A percentile compares a stretch with the other conserved stretches of the same genome.
These are phyloP conservation scores for Clonostachys rhizophaga DNA, from an alignment of 2,329 filamentous ascomycete genomes.

Conservation along the genomic window DNA sequence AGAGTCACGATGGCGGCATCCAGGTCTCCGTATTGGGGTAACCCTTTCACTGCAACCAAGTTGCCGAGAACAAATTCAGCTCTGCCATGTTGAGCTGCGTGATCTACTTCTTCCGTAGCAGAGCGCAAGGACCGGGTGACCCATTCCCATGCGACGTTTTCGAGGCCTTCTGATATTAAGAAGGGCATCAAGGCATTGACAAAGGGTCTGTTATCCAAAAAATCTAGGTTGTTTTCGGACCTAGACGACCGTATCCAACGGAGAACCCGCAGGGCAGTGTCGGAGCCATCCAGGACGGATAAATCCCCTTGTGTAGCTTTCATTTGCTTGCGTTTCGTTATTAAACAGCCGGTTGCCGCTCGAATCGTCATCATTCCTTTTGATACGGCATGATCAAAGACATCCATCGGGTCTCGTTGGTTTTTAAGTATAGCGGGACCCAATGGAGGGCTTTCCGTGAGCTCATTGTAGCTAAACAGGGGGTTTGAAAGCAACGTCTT, in stretches of 20 bases:
- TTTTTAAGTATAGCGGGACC: constrained; percentile 2
- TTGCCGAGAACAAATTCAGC: constrained; percentile 25
- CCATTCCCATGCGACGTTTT: constrained; percentile 50
- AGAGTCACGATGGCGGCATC: constrained; percentile 45
- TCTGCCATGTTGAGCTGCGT: constrained; percentile 9
- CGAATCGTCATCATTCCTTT: constrained; percentile 50
- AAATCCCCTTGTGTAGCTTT: constrained; percentile 7
- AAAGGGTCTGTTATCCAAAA: constrained; percentile 32
- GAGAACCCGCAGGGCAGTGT: constrained; percentile 35
- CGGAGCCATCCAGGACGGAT: constrained; percentile 4
- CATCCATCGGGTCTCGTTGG: constrained; percentile 39
- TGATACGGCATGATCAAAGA: constrained; percentile 52
- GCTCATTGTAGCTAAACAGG: constrained; percentile 37
- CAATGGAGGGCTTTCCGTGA: neutral
- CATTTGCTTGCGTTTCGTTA: constrained; percentile 38
- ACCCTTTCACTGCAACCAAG: constrained; percentile 37
- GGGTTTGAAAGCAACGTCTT: constrained; percentile 53
- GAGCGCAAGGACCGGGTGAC: constrained; percentile 31
- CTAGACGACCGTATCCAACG: constrained; percentile 50
- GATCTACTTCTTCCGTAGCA: constrained; percentile 8
- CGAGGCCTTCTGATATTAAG: constrained; percentile 45
- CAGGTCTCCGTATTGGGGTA: constrained; percentile 31
- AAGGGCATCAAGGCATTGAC: constrained; percentile 39
- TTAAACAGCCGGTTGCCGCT: constrained; percentile 49
- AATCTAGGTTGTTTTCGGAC: constrained; percentile 36